phyloP scores from a whole-genome alignment of 192 early-diverging fungal species.

The Backusella mclennaniae region DNA sequence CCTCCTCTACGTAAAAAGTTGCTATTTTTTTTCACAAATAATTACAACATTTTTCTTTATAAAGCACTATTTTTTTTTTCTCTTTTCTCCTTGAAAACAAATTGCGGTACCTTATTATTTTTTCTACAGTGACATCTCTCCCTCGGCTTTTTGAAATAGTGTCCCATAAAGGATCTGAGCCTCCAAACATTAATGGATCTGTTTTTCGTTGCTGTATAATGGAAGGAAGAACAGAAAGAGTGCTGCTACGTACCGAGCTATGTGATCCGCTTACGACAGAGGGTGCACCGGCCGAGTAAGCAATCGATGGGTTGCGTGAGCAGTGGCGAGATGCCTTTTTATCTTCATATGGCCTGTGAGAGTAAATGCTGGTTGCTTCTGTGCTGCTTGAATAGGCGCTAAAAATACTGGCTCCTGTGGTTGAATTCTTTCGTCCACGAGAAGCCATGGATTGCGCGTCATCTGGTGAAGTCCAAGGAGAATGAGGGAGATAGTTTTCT shows the following conservation, averaged over 20 bases:
- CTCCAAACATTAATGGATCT: slow-evolving; percentile 32
- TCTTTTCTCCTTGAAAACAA: neutral
- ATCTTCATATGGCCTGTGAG: neutral
- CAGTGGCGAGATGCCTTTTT: neutral
- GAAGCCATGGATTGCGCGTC: neutral
- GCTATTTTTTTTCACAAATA: slow-evolving; percentile 5
- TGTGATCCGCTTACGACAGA: neutral
- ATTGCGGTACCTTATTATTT: slow-evolving; percentile 33
- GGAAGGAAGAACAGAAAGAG: neutral
- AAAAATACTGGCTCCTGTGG: slow-evolving; percentile 4
- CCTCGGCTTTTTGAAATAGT: slow-evolving; percentile 30
- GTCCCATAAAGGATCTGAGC: slow-evolving; percentile 35
- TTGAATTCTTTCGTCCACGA: slow-evolving; percentile 4
- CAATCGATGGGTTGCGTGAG: neutral
- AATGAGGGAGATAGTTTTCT: neutral
- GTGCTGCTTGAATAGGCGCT: slow-evolving; percentile 1
- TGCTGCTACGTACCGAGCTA: neutral
- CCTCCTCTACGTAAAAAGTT: slow-evolving; percentile 36
- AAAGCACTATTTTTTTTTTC: neutral
- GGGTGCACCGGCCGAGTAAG: neutral
- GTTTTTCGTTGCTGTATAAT: slow-evolving; percentile 19
- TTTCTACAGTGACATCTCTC: slow-evolving; percentile 27
- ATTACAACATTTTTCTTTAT: slow-evolving; percentile 3
- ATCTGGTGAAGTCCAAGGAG: neutral
- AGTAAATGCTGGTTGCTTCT: slow-evolving; percentile 1